Base-by-base conservation (phyloP, 78 protist genomes). In the Andalucia godoyi region DNA sequence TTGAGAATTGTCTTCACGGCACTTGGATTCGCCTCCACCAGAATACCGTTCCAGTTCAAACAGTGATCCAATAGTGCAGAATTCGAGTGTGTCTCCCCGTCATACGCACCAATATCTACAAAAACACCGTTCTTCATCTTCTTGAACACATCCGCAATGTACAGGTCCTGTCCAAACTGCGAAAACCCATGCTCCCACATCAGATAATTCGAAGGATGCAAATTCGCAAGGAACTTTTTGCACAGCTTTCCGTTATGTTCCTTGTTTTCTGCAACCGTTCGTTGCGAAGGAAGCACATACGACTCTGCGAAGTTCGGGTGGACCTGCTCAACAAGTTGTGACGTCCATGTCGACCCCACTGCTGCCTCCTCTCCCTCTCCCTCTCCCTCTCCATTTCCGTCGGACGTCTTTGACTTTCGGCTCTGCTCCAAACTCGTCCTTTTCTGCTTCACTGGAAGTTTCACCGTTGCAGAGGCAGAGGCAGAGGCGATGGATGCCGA, bases 51-150 rank as follows among this genome's bases (percentile, higher is more conserved):
- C 57, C 57, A 51, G 17, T 51, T 36, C n/a, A 51, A 21, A n/a
- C 57, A 51, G 36, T 51, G 17, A 2, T 51, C 36, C 4, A 51
- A 23, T 36, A 4, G 32, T 12, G 57, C 57, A 13, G 57, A 51
- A 36, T 51, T 51, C 36, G 57, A 51, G 57, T 51, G 57, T 8
- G 57, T 51, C 33, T 51, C 41, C 30, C 57, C 57, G 32, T 51
- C 57, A 23, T 32, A 51, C 36, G 57, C 57, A 10, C 57, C 57
- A 51, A 51, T 36, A 6, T 51, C 57, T 21, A 51, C 12, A 23
- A 25, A 51, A 32, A 13, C 30, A 13, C 32, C 41, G 41, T 25
- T 23, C 57, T 25, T 15, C 30, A 32, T 2, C 36, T 36, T 12
- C 1, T 18, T 13, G 23, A 15, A 13, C 57, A 9, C 57, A 36